Conservation (phyloP, 2,329 filamentous ascomycete species). For the Sclerotinia trifoliorum region DNA sequence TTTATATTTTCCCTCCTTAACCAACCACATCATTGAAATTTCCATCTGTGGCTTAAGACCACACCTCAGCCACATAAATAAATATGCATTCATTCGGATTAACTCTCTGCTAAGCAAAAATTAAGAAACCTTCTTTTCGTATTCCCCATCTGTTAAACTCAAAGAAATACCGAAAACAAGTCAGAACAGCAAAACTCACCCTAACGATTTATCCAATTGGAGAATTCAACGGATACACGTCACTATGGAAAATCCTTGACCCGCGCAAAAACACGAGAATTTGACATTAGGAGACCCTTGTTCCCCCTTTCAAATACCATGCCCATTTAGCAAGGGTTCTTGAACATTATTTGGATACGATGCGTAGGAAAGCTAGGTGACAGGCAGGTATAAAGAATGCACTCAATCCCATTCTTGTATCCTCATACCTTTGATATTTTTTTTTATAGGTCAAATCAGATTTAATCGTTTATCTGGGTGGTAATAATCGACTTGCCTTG, state of each 20-base stretch:
- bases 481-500: background rate
- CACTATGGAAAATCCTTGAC: background rate
- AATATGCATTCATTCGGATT: background rate
- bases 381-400: conserved; percentile 13
- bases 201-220: background rate
- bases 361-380: background rate
- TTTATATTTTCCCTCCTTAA: background rate
- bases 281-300: background rate
- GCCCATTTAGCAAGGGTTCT: background rate
- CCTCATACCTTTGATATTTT: background rate
- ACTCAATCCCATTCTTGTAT: background rate
- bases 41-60: background rate
- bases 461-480: background rate
- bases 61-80: background rate
- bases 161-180: conserved; percentile 6
- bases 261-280: background rate
- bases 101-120: background rate
- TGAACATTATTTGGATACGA: background rate
- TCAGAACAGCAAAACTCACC: background rate
- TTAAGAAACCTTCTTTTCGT: background rate
- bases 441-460: background rate
- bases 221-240: background rate
- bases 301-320: background rate
- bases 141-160: background rate
- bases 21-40: background rate